Conservation (phyloP, 306 rosid species). For the Pyrus pyrifolia region DNA sequence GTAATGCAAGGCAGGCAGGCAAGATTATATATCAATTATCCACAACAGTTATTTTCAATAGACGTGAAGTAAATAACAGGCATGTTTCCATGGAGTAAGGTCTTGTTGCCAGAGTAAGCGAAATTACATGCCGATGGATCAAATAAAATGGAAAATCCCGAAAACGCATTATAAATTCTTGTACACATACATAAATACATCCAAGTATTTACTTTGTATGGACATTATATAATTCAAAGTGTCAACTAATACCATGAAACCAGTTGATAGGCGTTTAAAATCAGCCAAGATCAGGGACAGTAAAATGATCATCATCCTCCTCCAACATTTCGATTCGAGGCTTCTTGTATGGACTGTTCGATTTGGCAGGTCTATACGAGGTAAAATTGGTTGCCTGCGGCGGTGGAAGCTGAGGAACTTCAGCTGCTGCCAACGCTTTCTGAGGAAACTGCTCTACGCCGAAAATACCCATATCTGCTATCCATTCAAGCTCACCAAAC, state of each 20-base stretch:
- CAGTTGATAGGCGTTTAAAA: neutral
- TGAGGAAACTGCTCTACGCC: conserved; percentile 53
- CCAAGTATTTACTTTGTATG: neutral
- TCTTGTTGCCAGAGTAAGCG: neutral
- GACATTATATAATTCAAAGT: conserved; percentile 18
- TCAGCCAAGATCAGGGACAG: conserved; percentile 87
- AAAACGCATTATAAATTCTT: conserved; percentile 9
- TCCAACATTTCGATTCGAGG: conserved; percentile 55
- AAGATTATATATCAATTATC: too few species aligned
- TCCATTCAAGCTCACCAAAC: conserved; percentile 91
- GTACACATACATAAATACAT: conserved; percentile 20
- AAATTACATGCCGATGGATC: neutral
- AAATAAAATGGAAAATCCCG: neutral
- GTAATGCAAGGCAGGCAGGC: too few species aligned
- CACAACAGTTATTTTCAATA: too few species aligned
- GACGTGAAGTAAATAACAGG: too few species aligned
- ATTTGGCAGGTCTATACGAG: conserved; percentile 48
- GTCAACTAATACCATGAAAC: neutral
- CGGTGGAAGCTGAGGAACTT: conserved; percentile 82
- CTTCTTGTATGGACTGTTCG: conserved; percentile 51
- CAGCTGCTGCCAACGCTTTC: conserved; percentile 73
- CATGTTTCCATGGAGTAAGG: too few species aligned
- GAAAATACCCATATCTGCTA: conserved; percentile 62
- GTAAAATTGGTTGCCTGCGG: conserved; percentile 36
- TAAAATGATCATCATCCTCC: conserved; percentile 78